phyloP scores from a whole-genome alignment of 23 red algal genomes.

The Gracilaria domingensis region DNA sequence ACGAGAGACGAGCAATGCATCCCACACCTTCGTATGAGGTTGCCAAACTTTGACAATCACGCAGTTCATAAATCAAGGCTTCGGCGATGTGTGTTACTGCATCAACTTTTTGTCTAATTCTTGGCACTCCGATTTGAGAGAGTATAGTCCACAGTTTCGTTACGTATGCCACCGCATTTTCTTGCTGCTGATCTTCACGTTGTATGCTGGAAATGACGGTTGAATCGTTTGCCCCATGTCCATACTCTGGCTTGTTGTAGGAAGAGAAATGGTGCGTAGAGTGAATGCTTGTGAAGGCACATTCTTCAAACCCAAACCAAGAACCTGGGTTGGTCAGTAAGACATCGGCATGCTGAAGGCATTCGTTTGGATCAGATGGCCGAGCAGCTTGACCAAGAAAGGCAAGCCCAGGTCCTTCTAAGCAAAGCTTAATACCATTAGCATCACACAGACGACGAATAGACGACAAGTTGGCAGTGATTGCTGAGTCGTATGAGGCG shows the following conservation, averaged over 20 bases:
- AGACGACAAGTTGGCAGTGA: conserved; percentile 20
- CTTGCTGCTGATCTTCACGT: conserved; percentile 8
- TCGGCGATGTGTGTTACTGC: conserved; percentile 11
- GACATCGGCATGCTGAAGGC: conserved; percentile 18
- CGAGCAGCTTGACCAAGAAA: conserved; percentile 38
- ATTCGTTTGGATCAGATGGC: conserved; percentile 49
- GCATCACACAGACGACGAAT: conserved; percentile 33
- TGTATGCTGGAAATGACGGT: neutral
- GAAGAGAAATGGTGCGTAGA: neutral
- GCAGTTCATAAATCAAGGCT: conserved; percentile 25
- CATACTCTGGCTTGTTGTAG: neutral
- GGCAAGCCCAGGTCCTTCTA: conserved; percentile 52
- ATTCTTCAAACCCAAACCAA: conserved; percentile 66
- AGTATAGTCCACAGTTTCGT: conserved; percentile 46
- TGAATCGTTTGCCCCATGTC: neutral
- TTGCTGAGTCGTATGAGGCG: conserved; percentile 37
- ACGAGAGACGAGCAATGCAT: conserved; percentile 35
- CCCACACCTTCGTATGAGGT: conserved; percentile 41
- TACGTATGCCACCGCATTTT: conserved; percentile 9
- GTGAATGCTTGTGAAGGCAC: conserved; percentile 42
- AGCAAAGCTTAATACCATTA: conserved; percentile 12
- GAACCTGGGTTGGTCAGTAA: conserved; percentile 39
- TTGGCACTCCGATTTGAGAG: conserved; percentile 33
- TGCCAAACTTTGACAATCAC: neutral
- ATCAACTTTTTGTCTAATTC: conserved; percentile 33